These are phyloP conservation scores for Diaporthe citriasiana DNA, from an alignment of 2,329 filamentous ascomycete genomes.

Conservation along the genomic window DNA sequence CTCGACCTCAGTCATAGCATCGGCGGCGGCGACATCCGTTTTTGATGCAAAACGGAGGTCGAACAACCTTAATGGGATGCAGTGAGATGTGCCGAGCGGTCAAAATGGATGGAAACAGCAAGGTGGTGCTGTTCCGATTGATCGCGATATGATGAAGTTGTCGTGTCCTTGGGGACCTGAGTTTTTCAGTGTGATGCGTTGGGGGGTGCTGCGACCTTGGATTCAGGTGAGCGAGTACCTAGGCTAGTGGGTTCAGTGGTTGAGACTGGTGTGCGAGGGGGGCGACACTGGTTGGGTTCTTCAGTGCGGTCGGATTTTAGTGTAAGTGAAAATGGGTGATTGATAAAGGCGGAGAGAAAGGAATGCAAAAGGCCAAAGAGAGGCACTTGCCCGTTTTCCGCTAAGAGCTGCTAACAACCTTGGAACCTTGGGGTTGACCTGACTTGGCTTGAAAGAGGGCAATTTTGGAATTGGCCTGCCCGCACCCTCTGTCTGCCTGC, in stretches of 20 bases:
- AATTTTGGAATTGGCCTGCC: constrained; percentile 25
- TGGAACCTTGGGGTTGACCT: constrained; percentile 1
- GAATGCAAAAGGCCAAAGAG: constrained; percentile 30
- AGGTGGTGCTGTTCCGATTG: constrained; percentile 53
- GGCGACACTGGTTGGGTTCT: constrained; percentile 4
- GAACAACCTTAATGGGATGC: constrained; percentile 52
- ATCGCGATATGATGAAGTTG: constrained; percentile 42
- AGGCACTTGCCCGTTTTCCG: constrained; percentile 31
- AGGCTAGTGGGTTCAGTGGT: constrained; percentile 24
- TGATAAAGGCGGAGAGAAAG: constrained; percentile 31
- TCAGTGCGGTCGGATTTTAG: constrained; percentile 9
- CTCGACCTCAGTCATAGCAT: constrained; percentile 81
- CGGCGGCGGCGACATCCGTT: constrained; percentile 78
- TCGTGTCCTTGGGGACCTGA: constrained; percentile 39
- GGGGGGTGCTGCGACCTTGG: constrained; percentile 33
- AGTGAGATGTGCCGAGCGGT: constrained; percentile 51
- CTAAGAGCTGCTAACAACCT: constrained; percentile 22
- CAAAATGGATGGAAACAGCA: constrained; percentile 54
- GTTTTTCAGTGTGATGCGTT: constrained; percentile 40
- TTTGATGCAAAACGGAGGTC: constrained; percentile 71
- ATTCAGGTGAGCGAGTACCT: constrained; percentile 28
- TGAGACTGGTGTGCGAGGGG: constrained; percentile 12
- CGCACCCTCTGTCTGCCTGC: neutral
- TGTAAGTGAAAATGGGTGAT: constrained; percentile 24
- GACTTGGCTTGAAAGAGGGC: constrained; percentile 6